Evolutionary conservation across 2,329 filamentous ascomycete genomes (phyloP).

Genomic region (Cercospora canescens): DNA sequence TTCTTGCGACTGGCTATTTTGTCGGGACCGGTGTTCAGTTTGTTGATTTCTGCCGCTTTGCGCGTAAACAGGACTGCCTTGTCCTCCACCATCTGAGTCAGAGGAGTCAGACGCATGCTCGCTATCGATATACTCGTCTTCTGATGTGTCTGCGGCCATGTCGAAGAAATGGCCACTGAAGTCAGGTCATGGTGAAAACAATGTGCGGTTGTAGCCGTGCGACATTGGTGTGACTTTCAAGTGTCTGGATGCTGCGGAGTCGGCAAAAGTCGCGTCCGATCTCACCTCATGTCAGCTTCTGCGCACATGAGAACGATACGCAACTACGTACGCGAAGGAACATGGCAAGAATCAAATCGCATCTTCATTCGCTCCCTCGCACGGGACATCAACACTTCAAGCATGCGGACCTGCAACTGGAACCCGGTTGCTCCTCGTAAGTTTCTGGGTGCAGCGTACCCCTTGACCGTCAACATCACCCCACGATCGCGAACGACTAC

Average conservation of each 20-base stretch:
- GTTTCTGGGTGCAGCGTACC: background rate
- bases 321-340: background rate
- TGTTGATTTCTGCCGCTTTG: constrained; percentile 16
- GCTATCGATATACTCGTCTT: constrained; percentile 9
- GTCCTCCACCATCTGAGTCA: constrained; percentile 16
- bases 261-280: background rate
- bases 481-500: background rate
- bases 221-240: no score
- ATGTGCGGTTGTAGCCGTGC: background rate
- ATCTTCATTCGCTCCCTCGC: background rate
- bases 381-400: no score
- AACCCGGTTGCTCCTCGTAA: background rate
- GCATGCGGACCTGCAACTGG: background rate
- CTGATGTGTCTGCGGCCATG: constrained; percentile 6
- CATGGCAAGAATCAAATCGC: background rate
- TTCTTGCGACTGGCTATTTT: constrained; percentile 11
- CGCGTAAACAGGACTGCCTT: constrained; percentile 4
- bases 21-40: constrained; percentile 12
- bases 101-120: constrained; percentile 11
- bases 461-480: background rate
- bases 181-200: background rate
- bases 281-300: no score
- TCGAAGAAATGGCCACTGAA: background rate
- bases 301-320: no score
- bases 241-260: background rate